Evolutionary conservation across 176 grass and related monocot genomes (phyloP).

Genomic region (Oryza australiensis): DNA sequence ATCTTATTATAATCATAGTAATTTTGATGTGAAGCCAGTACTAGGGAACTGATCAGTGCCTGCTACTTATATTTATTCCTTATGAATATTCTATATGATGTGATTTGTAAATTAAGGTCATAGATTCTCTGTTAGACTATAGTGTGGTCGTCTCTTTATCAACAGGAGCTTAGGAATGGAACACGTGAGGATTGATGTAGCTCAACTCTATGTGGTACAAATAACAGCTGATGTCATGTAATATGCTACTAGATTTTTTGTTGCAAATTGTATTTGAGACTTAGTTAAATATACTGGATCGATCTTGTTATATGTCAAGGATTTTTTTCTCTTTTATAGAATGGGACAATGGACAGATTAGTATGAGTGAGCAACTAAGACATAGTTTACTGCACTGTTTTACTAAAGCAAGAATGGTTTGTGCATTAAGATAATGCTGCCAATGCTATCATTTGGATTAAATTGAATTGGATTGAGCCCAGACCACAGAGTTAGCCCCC

Average conservation of each 20-base stretch:
- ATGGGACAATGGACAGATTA: too few relatives aligned
- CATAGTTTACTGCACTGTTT: not conserved
- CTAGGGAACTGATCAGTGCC: not conserved
- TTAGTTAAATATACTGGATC: too few relatives aligned
- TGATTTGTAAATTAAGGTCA: slow-evolving; percentile 6
- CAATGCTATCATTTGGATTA: not conserved
- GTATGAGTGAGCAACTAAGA: not conserved
- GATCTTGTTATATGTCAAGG: too few relatives aligned
- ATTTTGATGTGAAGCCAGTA: slow-evolving; percentile 28
- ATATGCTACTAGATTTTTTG: not conserved
- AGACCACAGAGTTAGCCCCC: not conserved
- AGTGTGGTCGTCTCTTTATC: not conserved
- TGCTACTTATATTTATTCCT: not conserved
- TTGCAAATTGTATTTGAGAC: not conserved
- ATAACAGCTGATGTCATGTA: not conserved
- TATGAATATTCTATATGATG: slow-evolving; percentile 21
- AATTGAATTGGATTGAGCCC: slow-evolving; percentile 12
- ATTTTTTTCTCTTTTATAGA: too few relatives aligned
- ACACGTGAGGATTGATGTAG: not conserved
- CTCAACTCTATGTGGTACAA: not conserved
- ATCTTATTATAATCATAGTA: not conserved
- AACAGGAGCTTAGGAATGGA: slow-evolving; percentile 8
- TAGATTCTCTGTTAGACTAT: slow-evolving; percentile 23
- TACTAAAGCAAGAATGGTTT: not conserved
- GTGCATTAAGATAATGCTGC: not conserved